A percentile compares a stretch with the other conserved stretches of the same genome.
Evolutionary conservation across 306 rosid species (phyloP).

Genomic region (Leucaena leucocephala): DNA sequence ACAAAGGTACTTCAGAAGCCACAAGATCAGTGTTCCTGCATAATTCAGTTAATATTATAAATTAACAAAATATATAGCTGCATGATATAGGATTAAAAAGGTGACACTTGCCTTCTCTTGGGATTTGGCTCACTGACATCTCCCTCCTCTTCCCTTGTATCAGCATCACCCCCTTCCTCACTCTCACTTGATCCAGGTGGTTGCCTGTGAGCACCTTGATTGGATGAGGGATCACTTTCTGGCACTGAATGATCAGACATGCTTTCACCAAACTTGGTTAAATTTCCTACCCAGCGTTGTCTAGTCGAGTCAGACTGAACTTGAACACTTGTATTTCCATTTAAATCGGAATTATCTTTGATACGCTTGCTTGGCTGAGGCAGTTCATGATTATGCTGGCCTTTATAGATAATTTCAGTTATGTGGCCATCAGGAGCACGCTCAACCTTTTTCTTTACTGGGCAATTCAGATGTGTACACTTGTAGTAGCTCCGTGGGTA

Average conservation of each 20-base stretch:
- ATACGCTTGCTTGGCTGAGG: conserved; percentile 77
- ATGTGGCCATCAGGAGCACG: conserved; percentile 87
- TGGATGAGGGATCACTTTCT: conserved; percentile 49
- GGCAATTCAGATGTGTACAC: conserved; percentile 90
- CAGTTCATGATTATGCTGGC: conserved; percentile 89
- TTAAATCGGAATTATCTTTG: conserved; percentile 67
- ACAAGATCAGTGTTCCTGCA: conserved; percentile 74
- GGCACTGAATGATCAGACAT: conserved; percentile 46
- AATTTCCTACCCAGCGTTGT: conserved; percentile 60
- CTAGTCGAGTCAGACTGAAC: conserved; percentile 57
- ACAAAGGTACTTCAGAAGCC: conserved; percentile 49
- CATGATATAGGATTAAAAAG: conserved; percentile 23
- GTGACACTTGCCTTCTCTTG: conserved; percentile 72
- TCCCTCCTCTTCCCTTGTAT: conserved; percentile 62
- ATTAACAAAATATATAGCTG: background rate
- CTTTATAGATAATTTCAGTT: conserved; percentile 95
- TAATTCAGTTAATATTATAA: conserved; percentile 19
- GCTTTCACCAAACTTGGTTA: conserved; percentile 53
- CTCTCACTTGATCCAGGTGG: conserved; percentile 68
- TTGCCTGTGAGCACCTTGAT: conserved; percentile 49
- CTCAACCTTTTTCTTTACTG: conserved; percentile 93
- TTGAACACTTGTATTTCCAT: conserved; percentile 56
- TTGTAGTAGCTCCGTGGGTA: conserved; percentile 97
- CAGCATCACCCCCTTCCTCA: conserved; percentile 66
- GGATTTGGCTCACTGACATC: conserved; percentile 72